Evolutionary conservation across 768 basidiomycete genomes (phyloP).

Genomic region (Termitomyces bulborhizus): DNA sequence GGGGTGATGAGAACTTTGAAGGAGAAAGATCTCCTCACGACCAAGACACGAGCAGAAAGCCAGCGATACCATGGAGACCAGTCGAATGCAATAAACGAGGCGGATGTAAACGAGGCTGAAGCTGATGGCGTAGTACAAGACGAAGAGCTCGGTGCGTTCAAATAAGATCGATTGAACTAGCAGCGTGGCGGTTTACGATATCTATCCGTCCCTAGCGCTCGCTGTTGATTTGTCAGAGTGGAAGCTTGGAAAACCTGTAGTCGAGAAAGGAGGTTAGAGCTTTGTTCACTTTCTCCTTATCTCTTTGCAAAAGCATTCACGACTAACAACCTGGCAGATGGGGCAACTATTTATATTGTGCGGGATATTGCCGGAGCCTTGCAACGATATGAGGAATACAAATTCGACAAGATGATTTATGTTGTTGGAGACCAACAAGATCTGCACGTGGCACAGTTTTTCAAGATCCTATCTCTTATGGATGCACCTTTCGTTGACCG

Average conservation of each 20-base stretch:
- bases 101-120: too few relatives aligned
- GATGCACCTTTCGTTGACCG: slow-evolving; percentile 75
- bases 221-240: slow-evolving; percentile 81
- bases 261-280: slow-evolving; percentile 70
- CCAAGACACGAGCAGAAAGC: slow-evolving; percentile 4
- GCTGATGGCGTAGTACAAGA: neutral
- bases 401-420: slow-evolving; percentile 84
- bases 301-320: neutral
- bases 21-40: slow-evolving; percentile 46
- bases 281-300: neutral
- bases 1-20: slow-evolving; percentile 60
- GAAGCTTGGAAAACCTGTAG: slow-evolving; percentile 83
- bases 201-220: slow-evolving; percentile 61
- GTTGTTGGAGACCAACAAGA: slow-evolving; percentile 85
- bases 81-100: neutral
- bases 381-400: slow-evolving; percentile 86
- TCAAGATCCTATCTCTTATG: slow-evolving; percentile 89
- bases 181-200: neutral
- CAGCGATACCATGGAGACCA: neutral
- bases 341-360: slow-evolving; percentile 86
- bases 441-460: slow-evolving; percentile 82
- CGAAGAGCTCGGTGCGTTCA: neutral
- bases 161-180: neutral
- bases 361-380: slow-evolving; percentile 92
- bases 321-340: slow-evolving; percentile 45